phyloP scores from a whole-genome alignment of 2,329 filamentous ascomycete species.

The Cordyceps cateniannulata region DNA sequence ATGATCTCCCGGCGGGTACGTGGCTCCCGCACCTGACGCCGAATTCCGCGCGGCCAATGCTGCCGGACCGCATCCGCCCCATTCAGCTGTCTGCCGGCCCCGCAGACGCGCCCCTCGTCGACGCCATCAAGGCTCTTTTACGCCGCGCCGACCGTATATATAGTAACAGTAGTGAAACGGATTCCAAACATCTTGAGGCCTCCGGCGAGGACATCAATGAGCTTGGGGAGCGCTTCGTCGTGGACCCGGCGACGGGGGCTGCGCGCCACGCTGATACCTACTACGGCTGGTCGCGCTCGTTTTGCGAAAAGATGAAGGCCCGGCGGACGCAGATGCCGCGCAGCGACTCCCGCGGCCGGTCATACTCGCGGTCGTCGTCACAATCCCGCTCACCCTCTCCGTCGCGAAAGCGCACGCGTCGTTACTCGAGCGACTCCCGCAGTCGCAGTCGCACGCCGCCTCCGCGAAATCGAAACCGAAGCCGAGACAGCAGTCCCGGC shows the following conservation, averaged over 20 bases:
- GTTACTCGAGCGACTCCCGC: slow-evolving; percentile 20
- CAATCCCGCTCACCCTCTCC: slow-evolving; percentile 24
- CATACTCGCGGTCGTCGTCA: slow-evolving; percentile 26
- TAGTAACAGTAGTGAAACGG: slow-evolving; percentile 24
- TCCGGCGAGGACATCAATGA: slow-evolving; percentile 59
- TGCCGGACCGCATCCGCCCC: slow-evolving; percentile 62
- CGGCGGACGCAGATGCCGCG: slow-evolving; percentile 17
- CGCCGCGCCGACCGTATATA: slow-evolving; percentile 65
- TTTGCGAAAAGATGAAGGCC: slow-evolving; percentile 73
- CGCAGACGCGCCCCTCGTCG: slow-evolving; percentile 58
- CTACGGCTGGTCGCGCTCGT: slow-evolving; percentile 78
- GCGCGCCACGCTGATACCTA: slow-evolving; percentile 65
- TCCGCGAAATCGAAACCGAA: slow-evolving; percentile 13
- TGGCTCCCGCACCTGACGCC: slow-evolving; percentile 73
- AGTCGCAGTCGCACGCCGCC: slow-evolving; percentile 7
- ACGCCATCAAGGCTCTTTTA: slow-evolving; percentile 65
- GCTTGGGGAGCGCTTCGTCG: slow-evolving; percentile 61
- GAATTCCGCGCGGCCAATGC: slow-evolving; percentile 69
- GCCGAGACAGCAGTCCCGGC: slow-evolving; percentile 22
- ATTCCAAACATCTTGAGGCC: slow-evolving; percentile 15
- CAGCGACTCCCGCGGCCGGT: slow-evolving; percentile 19
- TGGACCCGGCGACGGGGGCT: slow-evolving; percentile 61
- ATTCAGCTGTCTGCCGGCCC: slow-evolving; percentile 63
- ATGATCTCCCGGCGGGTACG: slow-evolving; percentile 76
- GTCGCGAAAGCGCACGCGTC: slow-evolving; percentile 24